Evolutionary conservation across 2,329 filamentous ascomycete genomes (phyloP), one percentile per base, ranked within the genome.

Genomic region (Cladosporium sphaerospermum): DNA sequence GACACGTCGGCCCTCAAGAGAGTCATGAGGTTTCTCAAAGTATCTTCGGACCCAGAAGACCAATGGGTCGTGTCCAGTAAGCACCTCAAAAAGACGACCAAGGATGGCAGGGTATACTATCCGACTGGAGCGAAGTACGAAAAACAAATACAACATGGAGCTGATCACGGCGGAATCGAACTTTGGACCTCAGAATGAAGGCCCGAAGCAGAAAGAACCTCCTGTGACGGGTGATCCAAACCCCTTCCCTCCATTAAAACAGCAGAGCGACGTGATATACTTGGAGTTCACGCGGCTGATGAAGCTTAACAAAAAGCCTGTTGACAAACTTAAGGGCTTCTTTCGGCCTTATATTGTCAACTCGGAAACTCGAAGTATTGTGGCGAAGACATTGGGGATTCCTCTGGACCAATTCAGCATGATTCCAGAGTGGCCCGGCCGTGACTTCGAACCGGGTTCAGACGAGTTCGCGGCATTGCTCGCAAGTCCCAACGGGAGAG

Each of bases 401-500:
- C 7, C 23, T 28, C 2, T 28, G 23, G 23, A 28, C 4, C 23
- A 16, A 16, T 41, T 41, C 6, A n/a, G 9, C 37, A 28, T 31
- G 16, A 28, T 45, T 4, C 11, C 31, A 34, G 16, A 40, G 7
- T 51, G 42, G 9, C 45, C 45, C 10, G 45, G 45, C 45, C 16
- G n/a, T 2, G 34, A 34, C 11, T 47, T 47, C 10, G 45, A 19
- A 9, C 19, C n/a, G 6, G 49, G 50, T n/a, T 44, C 40, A 9
- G 48, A 55, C 4, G 49, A 47, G 6, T 45, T 47, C 19, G 32
- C 40, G 10, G 53, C 55, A 11, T 40, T 59, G 8, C 16, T 59
- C n/a, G 53, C 45, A n/a, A 55, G 54, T 13, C 54, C 56, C 13
- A 45, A 53, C 45, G 57, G 47, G 9, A 19, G 23, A 10, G 56